Evolutionary conservation across 2,329 filamentous ascomycete genomes (phyloP), one percentile per base, ranked within the genome.

Genomic region (Cytospora paraplurivora): DNA sequence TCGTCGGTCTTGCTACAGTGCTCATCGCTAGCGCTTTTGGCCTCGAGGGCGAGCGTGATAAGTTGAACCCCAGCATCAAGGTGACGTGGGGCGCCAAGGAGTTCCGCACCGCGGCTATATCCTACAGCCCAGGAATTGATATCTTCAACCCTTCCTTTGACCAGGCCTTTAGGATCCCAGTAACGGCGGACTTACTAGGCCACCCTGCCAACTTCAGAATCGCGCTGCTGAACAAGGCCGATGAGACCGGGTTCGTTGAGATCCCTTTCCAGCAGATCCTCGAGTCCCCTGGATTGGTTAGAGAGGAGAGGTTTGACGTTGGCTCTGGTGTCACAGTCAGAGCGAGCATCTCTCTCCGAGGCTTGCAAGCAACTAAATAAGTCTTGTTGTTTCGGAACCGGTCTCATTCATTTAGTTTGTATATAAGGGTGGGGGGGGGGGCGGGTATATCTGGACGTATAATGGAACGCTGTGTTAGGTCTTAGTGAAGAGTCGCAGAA

Each of bases 111-210:
- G 75, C 73, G 1, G 71, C 74, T 61, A 78, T 79, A 71, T 70
- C 73, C 0, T 79, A 82, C 68, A 73, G 71, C 1, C 78, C 78
- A 0, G 80, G 80, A 1, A 75, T 70, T 3, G 80, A 82, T 56
- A 80, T 82, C 66, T 79, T 78, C 72, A 82, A 81, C 68, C 80
- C 80, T 2, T 71, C 74, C 2, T 82, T 81, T 59, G 78, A 81
- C 63, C 74, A 77, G 67, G 75, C 76, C 0, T 82, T 81, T 71
- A 71, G 71, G 8, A 74, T 82, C 52, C 77, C 78, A 0, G 61
- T 82, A 7, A 70, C 71, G 17, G 72, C 71, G 10, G 71, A 70
- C 13, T 66, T 72, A 67, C 56, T 73, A 1, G 66, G 67, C 37
- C 69, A 71, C 47, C 68, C 71, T 5, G 67, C 68, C 1, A 71